phyloP scores from a whole-genome alignment of 139 green algal genomes.

The Dunaliella primolecta region DNA sequence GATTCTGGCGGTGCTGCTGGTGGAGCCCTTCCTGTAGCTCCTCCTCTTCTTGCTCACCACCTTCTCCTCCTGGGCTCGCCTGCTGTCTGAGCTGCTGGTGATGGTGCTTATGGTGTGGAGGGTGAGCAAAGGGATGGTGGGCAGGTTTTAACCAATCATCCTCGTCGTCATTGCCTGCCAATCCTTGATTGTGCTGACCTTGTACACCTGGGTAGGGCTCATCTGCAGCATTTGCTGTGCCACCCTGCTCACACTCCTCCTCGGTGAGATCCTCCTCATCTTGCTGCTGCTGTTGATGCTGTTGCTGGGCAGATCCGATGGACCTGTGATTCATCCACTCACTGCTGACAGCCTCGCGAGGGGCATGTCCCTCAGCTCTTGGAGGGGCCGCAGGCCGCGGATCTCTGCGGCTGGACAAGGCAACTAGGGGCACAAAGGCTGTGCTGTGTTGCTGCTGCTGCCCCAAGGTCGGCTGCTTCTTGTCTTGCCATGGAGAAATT shows the following conservation, averaged over 20 bases:
- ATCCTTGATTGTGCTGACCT: neutral
- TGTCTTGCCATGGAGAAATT: slow-evolving; percentile 5
- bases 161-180: neutral
- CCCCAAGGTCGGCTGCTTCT: neutral
- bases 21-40: neutral
- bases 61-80: neutral
- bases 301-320: neutral
- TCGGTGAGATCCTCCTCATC: too few relatives aligned
- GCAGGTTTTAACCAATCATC: neutral
- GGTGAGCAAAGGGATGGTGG: neutral
- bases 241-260: too few relatives aligned
- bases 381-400: too few relatives aligned
- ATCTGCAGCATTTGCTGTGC: neutral
- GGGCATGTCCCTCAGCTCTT: too few relatives aligned
- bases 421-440: neutral
- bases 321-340: neutral
- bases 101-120: neutral
- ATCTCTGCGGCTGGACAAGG: neutral
- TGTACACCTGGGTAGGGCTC: neutral
- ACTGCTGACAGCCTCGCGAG: neutral
- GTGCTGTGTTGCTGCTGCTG: slow-evolving; percentile 6
- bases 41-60: neutral
- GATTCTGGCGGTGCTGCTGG: neutral
- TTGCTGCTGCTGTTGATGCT: neutral
- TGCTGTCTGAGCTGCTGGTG: slow-evolving; percentile 2